These are phyloP conservation scores for Chlorella sp. DNA, from an alignment of 139 green algal species.

Conservation along the genomic window DNA sequence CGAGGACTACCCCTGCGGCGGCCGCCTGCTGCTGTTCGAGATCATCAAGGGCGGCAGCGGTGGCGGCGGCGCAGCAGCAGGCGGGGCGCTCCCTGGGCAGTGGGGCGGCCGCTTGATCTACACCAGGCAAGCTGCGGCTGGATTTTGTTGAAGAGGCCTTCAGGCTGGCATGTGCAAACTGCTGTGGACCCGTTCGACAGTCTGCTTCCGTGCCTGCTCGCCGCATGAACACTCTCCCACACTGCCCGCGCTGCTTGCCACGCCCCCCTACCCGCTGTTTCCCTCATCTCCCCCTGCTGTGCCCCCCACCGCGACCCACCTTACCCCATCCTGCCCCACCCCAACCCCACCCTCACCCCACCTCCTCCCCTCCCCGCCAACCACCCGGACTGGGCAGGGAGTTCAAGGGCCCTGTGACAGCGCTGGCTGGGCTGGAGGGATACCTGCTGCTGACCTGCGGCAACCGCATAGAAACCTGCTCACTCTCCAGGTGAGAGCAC, in stretches of 20 bases:
- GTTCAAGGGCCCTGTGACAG: slow-evolving; percentile 61
- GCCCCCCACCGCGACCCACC: neutral
- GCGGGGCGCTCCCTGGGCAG: slow-evolving; percentile 3
- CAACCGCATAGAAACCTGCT: slow-evolving; percentile 70
- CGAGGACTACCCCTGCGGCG: slow-evolving; percentile 87
- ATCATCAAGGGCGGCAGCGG: slow-evolving; percentile 29
- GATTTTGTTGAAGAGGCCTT: neutral
- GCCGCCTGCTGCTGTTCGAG: slow-evolving; percentile 83
- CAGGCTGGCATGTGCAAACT: neutral
- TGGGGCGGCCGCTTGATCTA: slow-evolving; percentile 37
- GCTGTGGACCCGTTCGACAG: too few species aligned
- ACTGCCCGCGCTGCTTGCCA: too few species aligned
- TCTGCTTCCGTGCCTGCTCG: too few species aligned
- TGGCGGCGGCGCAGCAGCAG: neutral
- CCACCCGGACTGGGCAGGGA: slow-evolving; percentile 43
- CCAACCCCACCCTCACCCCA: neutral
- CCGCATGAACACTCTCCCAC: neutral
- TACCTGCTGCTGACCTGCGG: slow-evolving; percentile 72
- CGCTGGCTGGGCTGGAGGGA: slow-evolving; percentile 55
- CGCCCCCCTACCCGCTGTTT: neutral
- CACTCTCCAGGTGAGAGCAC: slow-evolving; percentile 34
- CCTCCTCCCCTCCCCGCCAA: neutral
- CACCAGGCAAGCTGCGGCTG: slow-evolving; percentile 19
- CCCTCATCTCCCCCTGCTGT: neutral
- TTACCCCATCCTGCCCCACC: neutral